Evolutionary conservation across 1,139 yeast genomes (phyloP).

Genomic region (Blastobotrys persicus): DNA sequence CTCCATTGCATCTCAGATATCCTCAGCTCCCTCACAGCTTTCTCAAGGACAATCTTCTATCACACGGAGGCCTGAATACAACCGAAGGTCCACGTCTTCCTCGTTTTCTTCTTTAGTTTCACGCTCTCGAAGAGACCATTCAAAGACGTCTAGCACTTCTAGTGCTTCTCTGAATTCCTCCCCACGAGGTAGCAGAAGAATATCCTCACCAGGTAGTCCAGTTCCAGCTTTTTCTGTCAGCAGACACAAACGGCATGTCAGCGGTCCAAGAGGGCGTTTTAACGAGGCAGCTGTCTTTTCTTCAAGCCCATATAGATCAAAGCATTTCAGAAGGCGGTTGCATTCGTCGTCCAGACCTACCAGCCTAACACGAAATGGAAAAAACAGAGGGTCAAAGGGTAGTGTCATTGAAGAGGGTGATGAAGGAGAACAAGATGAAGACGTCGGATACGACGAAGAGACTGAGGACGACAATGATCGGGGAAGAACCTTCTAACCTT

Average conservation of each 20-base stretch:
- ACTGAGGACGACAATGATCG: slow-evolving; percentile 6
- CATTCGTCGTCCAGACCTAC: slow-evolving; percentile 11
- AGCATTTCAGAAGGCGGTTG: slow-evolving; percentile 13
- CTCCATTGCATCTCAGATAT: slow-evolving; percentile 30
- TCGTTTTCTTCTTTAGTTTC: slow-evolving; percentile 34
- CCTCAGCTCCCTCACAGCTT: slow-evolving; percentile 27
- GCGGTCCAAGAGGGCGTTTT: slow-evolving; percentile 21
- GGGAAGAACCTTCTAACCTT: slow-evolving; percentile 4
- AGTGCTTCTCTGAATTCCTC: slow-evolving; percentile 31
- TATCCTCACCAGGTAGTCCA: slow-evolving; percentile 17
- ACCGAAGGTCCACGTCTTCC: slow-evolving; percentile 35
- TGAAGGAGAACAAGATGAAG: slow-evolving; percentile 14
- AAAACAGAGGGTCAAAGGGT: slow-evolving; percentile 14
- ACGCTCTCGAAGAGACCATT: slow-evolving; percentile 27
- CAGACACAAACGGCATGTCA: slow-evolving; percentile 11
- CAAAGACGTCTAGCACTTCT: slow-evolving; percentile 36
- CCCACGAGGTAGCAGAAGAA: slow-evolving; percentile 22
- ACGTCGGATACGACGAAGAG: slow-evolving; percentile 5
- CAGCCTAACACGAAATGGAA: slow-evolving; percentile 8
- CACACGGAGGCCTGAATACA: slow-evolving; percentile 26
- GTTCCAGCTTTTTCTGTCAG: slow-evolving; percentile 9
- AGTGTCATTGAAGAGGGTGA: slow-evolving; percentile 22
- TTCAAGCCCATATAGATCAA: slow-evolving; percentile 10
- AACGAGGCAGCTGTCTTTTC: slow-evolving; percentile 28
- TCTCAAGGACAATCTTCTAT: slow-evolving; percentile 22